These are phyloP conservation scores for Withania somnifera DNA, from an alignment of 305 asterid genomes.

Conservation along the genomic window DNA sequence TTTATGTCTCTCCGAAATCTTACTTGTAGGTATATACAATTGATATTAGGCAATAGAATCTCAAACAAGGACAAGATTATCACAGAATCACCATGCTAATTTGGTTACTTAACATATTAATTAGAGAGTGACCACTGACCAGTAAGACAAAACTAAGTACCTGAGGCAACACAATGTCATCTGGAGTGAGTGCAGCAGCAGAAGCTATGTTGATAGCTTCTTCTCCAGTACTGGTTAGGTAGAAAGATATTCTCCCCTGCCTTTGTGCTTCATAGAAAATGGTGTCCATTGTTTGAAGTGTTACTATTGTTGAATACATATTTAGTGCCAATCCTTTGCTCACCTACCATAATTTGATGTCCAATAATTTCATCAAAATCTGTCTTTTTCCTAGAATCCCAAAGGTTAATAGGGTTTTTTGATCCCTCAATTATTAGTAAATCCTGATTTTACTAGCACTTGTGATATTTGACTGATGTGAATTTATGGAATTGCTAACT, in stretches of 20 bases:
- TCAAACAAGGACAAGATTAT: neutral
- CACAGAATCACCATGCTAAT: neutral
- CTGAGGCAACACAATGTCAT: slow-evolving; percentile 70
- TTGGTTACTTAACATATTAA: neutral
- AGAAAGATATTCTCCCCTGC: slow-evolving; percentile 85
- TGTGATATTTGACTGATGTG: no score
- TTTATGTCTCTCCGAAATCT: neutral
- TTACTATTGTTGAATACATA: slow-evolving; percentile 67
- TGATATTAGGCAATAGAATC: neutral
- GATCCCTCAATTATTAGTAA: neutral
- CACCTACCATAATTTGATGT: slow-evolving; percentile 24
- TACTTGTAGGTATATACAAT: neutral
- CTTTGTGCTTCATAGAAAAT: slow-evolving; percentile 78
- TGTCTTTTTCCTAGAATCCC: neutral
- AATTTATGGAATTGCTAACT: neutral
- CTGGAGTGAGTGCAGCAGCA: slow-evolving; percentile 69
- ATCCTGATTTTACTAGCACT: neutral
- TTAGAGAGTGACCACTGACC: neutral
- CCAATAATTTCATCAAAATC: neutral
- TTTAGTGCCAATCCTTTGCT: slow-evolving; percentile 51
- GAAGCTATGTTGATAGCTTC: slow-evolving; percentile 83
- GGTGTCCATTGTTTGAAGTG: slow-evolving; percentile 63
- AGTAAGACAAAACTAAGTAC: slow-evolving; percentile 7
- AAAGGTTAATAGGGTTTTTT: neutral
- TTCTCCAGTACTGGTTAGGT: slow-evolving; percentile 68